Evolutionary conservation across 805 yeast genomes (phyloP).

Genomic region (Lachancea kluyveri): DNA sequence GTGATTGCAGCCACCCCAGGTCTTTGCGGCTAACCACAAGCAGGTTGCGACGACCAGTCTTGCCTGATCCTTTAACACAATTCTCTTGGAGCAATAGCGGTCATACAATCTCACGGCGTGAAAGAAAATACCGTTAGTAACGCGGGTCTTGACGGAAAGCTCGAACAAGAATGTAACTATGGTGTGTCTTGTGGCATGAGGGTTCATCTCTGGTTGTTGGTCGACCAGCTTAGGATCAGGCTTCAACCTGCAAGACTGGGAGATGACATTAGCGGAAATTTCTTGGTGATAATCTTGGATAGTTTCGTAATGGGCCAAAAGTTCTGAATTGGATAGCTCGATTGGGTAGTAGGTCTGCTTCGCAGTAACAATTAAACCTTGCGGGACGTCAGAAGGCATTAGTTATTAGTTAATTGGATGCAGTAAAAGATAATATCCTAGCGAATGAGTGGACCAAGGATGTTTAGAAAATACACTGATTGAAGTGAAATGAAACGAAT

Average conservation of each 20-base stretch:
- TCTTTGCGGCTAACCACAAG: conserved; percentile 86
- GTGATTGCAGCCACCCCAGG: conserved; percentile 70
- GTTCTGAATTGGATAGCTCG: conserved; percentile 44
- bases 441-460: too few species aligned
- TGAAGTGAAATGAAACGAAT: too few species aligned
- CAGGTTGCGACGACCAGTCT: conserved; percentile 90
- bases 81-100: conserved; percentile 82
- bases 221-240: conserved; percentile 63
- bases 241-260: conserved; percentile 33
- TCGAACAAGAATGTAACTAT: conserved; percentile 78
- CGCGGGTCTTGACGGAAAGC: conserved; percentile 54
- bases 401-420: too few species aligned
- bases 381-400: too few species aligned
- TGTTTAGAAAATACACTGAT: too few species aligned
- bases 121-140: conserved; percentile 63
- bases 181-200: conserved; percentile 59
- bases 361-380: conserved; percentile 35
- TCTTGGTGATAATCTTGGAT: conserved; percentile 50
- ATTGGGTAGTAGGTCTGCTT: conserved; percentile 46
- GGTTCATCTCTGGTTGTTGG: conserved; percentile 82
- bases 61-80: conserved; percentile 78
- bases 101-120: conserved; percentile 74
- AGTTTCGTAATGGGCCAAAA: conserved; percentile 38
- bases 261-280: conserved; percentile 35
- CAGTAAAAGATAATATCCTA: too few species aligned